phyloP scores from a whole-genome alignment of 176 grass and related monocot genomes.

The Hyparrhenia diplandra region DNA sequence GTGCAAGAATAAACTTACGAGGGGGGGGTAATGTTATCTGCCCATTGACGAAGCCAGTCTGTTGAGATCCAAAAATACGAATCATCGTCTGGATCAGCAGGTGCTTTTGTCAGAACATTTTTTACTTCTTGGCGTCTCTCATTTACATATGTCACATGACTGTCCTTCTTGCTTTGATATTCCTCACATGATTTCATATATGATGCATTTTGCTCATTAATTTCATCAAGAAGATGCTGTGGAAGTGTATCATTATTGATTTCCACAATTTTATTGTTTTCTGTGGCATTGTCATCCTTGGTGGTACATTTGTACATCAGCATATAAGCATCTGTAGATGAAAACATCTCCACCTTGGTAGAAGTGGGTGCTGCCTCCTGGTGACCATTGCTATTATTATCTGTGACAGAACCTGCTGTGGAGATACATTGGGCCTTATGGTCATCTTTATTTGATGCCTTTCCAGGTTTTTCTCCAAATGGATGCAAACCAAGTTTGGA shows the following conservation, averaged over 20 bases:
- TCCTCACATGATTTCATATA: conserved; percentile 62
- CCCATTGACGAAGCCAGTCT: conserved; percentile 97
- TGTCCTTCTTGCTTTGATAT: conserved; percentile 65
- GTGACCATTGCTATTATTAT: conserved; percentile 41
- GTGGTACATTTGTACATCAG: conserved; percentile 77
- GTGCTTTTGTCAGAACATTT: conserved; percentile 65
- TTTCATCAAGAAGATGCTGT: conserved; percentile 58
- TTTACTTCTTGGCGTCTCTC: conserved; percentile 84
- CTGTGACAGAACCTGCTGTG: conserved; percentile 30
- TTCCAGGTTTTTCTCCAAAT: conserved; percentile 70
- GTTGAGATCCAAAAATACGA: conserved; percentile 93
- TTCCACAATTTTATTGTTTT: conserved; percentile 36
- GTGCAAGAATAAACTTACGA: conserved; percentile 65
- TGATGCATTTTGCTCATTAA: conserved; percentile 58
- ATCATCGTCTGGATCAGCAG: conserved; percentile 51
- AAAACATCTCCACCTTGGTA: conserved; percentile 52
- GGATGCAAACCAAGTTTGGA: conserved; percentile 86
- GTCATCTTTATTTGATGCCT: conserved; percentile 58
- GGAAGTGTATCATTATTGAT: conserved; percentile 57
- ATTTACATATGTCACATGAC: conserved; percentile 51
- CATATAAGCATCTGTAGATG: conserved; percentile 88
- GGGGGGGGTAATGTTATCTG: conserved; percentile 55
- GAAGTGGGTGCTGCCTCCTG: conserved; percentile 23
- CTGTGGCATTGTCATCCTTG: conserved; percentile 33
- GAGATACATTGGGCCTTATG: conserved; percentile 33